Base-by-base conservation (phyloP, 1,139 yeast genomes). In the Saccharomyces hybrid region DNA sequence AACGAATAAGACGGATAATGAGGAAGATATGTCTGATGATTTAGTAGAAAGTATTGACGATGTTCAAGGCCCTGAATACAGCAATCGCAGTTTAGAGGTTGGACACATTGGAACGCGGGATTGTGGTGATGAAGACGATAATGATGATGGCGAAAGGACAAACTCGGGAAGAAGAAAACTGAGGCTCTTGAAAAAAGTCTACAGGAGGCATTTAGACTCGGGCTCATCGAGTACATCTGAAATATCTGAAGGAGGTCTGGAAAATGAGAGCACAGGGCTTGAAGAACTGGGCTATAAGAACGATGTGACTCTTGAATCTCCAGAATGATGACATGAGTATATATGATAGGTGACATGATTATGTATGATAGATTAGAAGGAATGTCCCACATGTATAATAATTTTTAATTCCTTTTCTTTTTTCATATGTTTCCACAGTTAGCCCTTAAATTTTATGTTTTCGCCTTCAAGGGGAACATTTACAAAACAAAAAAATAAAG, bases 161-260 rank as follows among this genome's bases (percentile, higher is more conserved):
- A 62, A 63, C 50, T 54, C 60, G 16, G 58, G 63, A 6, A 58
- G 70, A 51, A 59, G 70, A 31, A 67, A 67, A 50, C 57, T 66
- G 48, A 54, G 71, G 32, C 55, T 66, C 26, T 53, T 66, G 32
- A 62, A 63, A 42, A 66, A 64, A 51, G 58, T 57, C 4, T 60
- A 60, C 44, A 50, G n/a, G 7, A 30, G 8, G 14, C 26, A 41
- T 26, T 41, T 14, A 20, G 38, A 14, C n/a, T 41, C 11, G 3
- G 30, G 16, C 7, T 38, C 42, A 38, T 38, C 42, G 42, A 38
- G 42, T 38, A 16, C 42, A 4, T 38, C 42, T 8, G 42, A 14
- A 38, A 4, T 38, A 38, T 38, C 42, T 38, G 42, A 38, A 11
- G 42, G 25, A 38, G 25, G 23, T 11, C 25, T 38, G 5, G 42